Evolutionary conservation across 345 rosid species (phyloP).

Genomic region (Aegle marmelos): DNA sequence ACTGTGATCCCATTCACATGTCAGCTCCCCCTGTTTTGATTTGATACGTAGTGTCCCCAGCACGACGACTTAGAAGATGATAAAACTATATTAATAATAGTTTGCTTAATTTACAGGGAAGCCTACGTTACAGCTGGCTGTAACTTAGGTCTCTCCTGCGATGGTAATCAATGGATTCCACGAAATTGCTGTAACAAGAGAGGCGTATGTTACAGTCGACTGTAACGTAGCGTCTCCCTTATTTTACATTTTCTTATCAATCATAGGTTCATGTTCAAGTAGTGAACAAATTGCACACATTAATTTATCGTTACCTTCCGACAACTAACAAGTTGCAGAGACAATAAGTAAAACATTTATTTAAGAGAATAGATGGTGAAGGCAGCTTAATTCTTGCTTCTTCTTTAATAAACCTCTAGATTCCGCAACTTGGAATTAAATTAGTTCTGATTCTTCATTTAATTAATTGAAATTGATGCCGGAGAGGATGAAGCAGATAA

Average conservation of each 20-base stretch:
- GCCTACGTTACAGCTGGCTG: no score
- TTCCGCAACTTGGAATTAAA: slow-evolving; percentile 3
- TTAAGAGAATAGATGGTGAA: background rate
- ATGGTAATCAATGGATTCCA: no score
- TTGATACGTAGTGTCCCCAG: slow-evolving; percentile 3
- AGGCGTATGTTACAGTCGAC: no score
- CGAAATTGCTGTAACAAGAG: no score
- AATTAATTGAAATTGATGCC: background rate
- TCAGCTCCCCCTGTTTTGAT: slow-evolving; percentile 3
- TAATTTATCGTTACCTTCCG: background rate
- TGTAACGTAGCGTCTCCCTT: no score
- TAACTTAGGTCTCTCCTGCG: no score
- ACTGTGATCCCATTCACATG: background rate
- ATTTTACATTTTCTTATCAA: background rate
- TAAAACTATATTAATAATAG: background rate
- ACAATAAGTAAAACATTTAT: background rate
- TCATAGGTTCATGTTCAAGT: background rate
- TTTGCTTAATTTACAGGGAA: background rate
- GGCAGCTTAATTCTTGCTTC: background rate
- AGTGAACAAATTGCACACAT: background rate
- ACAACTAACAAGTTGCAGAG: background rate
- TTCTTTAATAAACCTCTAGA: background rate
- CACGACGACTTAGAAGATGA: background rate
- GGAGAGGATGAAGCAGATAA: background rate
- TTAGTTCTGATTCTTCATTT: background rate